These are phyloP conservation scores for Echria macrotheca DNA, from an alignment of 495 filamentous ascomycete species.

Conservation along the genomic window DNA sequence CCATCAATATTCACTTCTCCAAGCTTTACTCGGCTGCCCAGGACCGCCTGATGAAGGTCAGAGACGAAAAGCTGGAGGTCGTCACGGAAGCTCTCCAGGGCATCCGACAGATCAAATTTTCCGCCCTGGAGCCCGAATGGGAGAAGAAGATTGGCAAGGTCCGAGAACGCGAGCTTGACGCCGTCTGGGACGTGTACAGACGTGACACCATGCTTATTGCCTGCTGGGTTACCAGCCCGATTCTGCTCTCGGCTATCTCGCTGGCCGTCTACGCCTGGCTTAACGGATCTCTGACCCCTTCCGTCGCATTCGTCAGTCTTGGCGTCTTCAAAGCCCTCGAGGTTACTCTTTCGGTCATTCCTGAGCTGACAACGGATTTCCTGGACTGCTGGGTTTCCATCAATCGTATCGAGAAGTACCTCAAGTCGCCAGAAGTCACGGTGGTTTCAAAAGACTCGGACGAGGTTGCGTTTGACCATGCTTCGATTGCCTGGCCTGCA, in stretches of 20 bases:
- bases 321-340: slow-evolving; percentile 70
- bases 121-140: slow-evolving; percentile 76
- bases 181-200: slow-evolving; percentile 60
- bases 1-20: slow-evolving; percentile 64
- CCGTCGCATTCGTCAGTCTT: slow-evolving; percentile 76
- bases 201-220: slow-evolving; percentile 53
- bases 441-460: slow-evolving; percentile 50
- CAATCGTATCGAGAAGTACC: slow-evolving; percentile 66
- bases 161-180: slow-evolving; percentile 59
- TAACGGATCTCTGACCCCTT: slow-evolving; percentile 58
- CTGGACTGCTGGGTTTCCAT: slow-evolving; percentile 71
- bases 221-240: slow-evolving; percentile 70
- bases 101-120: slow-evolving; percentile 86
- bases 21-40: slow-evolving; percentile 62
- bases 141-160: slow-evolving; percentile 63
- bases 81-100: slow-evolving; percentile 77
- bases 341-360: slow-evolving; percentile 61
- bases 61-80: slow-evolving; percentile 72
- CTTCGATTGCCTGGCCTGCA: slow-evolving; percentile 71
- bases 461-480: slow-evolving; percentile 60
- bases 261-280: slow-evolving; percentile 62
- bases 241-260: slow-evolving; percentile 66
- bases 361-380: slow-evolving; percentile 64
- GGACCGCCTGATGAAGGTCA: slow-evolving; percentile 69
- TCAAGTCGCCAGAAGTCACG: slow-evolving; percentile 60